Evolutionary conservation across 495 filamentous ascomycete species (phyloP).

Genomic region (Tuber umbilicatum): DNA sequence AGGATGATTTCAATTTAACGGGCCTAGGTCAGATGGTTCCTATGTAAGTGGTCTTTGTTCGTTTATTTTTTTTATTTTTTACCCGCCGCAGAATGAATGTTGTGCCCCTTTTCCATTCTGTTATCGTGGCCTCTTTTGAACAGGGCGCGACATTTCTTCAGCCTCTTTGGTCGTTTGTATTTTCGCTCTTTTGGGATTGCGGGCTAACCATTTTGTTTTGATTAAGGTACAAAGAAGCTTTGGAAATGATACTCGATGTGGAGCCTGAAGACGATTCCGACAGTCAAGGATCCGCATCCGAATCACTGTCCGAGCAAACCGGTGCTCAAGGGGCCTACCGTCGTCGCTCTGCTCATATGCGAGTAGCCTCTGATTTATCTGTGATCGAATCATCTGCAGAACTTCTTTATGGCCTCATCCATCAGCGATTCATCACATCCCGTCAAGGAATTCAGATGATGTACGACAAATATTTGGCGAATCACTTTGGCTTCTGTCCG

Average conservation of each 20-base stretch:
- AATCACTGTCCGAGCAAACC: constrained; percentile 49
- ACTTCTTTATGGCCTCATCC: constrained; percentile 94
- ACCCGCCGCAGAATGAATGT: neutral
- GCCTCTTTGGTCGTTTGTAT: neutral
- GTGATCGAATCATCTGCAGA: constrained; percentile 95
- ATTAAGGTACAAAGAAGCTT: constrained; percentile 75
- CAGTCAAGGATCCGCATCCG: constrained; percentile 52
- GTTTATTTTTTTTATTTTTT: constrained; percentile 5
- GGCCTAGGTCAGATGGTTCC: constrained; percentile 90
- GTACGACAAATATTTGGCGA: constrained; percentile 95
- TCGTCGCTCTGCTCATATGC: constrained; percentile 69
- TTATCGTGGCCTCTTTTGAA: neutral
- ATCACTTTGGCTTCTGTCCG: constrained; percentile 90
- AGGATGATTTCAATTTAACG: constrained; percentile 98
- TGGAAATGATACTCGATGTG: constrained; percentile 97
- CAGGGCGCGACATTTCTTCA: neutral
- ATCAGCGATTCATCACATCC: constrained; percentile 98
- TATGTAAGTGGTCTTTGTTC: constrained; percentile 50
- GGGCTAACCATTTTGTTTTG: constrained; percentile 13
- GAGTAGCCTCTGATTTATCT: constrained; percentile 82
- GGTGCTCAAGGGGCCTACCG: constrained; percentile 51
- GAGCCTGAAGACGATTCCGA: constrained; percentile 78
- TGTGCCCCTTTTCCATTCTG: neutral
- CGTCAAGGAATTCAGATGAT: constrained; percentile 95
- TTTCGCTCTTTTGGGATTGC: constrained; percentile 1